Conservation (phyloP, 208 protist genomes). For the Leishmania turanica region DNA sequence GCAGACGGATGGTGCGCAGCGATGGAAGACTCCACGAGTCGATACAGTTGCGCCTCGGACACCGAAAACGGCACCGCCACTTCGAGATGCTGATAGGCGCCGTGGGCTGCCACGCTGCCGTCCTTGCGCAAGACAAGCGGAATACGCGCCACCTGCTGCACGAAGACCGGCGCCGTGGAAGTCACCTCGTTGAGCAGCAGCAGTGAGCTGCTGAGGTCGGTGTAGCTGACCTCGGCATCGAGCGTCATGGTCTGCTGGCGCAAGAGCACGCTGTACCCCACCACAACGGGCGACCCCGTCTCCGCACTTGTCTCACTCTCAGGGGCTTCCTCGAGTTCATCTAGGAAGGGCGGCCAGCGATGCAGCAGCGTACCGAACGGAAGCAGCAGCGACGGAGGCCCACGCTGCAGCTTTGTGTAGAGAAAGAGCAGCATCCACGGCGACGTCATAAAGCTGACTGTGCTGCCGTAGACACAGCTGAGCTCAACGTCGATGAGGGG, state of each 20-base stretch:
- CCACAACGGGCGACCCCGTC: constrained; percentile 5
- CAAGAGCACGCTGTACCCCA: constrained; percentile 45
- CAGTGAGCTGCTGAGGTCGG: constrained; percentile 61
- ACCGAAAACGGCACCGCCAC: constrained; percentile 54
- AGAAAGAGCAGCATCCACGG: constrained; percentile 86
- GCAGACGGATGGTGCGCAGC: constrained; percentile 9
- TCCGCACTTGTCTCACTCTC: neutral
- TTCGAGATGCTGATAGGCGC: constrained; percentile 32
- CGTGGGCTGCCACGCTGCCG: constrained; percentile 24
- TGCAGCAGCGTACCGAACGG: constrained; percentile 67
- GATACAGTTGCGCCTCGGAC: constrained; percentile 39
- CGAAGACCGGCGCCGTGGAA: constrained; percentile 64
- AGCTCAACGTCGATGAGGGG: constrained; percentile 81
- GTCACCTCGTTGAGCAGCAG: constrained; percentile 77
- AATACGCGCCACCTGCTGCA: constrained; percentile 62
- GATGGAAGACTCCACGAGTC: constrained; percentile 20
- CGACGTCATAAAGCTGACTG: constrained; percentile 75
- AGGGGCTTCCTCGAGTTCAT: constrained; percentile 33
- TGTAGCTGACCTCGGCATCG: constrained; percentile 75
- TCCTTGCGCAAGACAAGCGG: constrained; percentile 41
- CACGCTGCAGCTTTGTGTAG: constrained; percentile 48
- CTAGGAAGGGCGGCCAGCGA: constrained; percentile 59
- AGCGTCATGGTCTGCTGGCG: constrained; percentile 74
- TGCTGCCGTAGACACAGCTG: constrained; percentile 78
- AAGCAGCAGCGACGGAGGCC: constrained; percentile 69